These are phyloP conservation scores for Cystobasidium sp. DNA, from an alignment of 1,284 basidiomycete genomes.

Conservation along the genomic window DNA sequence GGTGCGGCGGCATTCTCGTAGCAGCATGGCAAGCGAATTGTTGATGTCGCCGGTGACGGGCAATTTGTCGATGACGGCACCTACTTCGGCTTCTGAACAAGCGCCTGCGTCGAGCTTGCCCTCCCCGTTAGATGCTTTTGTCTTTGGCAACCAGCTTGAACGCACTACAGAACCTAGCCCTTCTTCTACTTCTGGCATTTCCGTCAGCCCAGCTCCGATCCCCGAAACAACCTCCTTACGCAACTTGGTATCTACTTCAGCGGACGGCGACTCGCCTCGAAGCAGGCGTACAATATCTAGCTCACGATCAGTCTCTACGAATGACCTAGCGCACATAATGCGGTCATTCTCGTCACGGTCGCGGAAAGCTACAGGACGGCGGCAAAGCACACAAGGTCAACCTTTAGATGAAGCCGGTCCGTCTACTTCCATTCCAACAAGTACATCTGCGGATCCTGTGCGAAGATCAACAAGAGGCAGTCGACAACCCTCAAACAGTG, in stretches of 20 bases:
- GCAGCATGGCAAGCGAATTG: constrained; percentile 17
- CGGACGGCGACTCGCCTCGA: background rate
- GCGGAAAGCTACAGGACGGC: constrained; percentile 25
- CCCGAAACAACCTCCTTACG: background rate
- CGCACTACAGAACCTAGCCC: background rate
- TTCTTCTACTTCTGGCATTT: background rate
- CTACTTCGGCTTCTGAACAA: background rate
- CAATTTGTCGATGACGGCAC: background rate
- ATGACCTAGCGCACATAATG: constrained; percentile 39
- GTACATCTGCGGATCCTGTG: constrained; percentile 10
- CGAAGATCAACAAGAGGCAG: constrained; percentile 15
- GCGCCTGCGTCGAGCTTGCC: background rate
- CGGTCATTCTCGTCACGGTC: constrained; percentile 24
- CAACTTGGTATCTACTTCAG: background rate
- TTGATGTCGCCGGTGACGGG: background rate
- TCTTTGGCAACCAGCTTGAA: background rate
- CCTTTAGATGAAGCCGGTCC: background rate
- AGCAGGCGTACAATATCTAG: background rate
- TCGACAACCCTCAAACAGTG: background rate
- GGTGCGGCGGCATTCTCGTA: constrained; percentile 30
- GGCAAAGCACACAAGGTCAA: constrained; percentile 17
- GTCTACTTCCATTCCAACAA: background rate
- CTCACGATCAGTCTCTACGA: constrained; percentile 33
- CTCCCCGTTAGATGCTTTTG: background rate
- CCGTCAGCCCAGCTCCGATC: background rate